Base-by-base conservation (phyloP, 257 asterid genomes). In the Jacaranda mimosifolia region DNA sequence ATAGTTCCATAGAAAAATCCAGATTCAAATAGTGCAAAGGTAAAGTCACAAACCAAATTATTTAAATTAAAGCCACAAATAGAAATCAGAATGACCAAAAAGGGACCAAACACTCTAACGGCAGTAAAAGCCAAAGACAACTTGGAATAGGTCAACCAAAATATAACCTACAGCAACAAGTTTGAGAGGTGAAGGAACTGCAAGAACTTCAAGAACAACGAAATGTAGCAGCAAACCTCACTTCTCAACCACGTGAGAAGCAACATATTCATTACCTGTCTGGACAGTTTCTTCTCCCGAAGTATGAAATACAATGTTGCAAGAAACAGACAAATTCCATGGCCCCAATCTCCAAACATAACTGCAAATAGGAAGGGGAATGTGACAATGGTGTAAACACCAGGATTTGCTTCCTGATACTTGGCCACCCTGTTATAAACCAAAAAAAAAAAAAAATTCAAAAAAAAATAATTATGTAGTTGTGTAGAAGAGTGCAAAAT, bases 111-210 rank as follows among this genome's bases (percentile, higher is more conserved):
- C 49, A n/a, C 5, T 58, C 38, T 10, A 21, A 19, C 39, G 9
- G 39, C 5, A 58, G 9, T 39, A 14, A 64, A 64, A 40, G 52
- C 70, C 32, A 64, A 64, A 39, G 18, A 62, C 36, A 63, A 7
- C 3, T 36, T 5, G 7, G 3, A 36, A 63, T 13, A 3, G 5
- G 4, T 63, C 11, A 15, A 63, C 49, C 3, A 63, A 7, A 36
- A 38, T 0, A 12, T 36, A 13, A 14, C 36, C 48, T 35, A 38
- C 21, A 18, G 35, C 62, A 40, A 64, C 1, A 49, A 68, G 18
- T 68, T 9, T 67, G 56, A 72, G 49, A 70, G 68, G n/a, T 55
- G 52, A 71, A 5, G 36, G 21, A 39, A 35, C 39, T 26, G 21
- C 69, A 63, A 40, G 38, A 40, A 40, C 9, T 39, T 7, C 71